Base-by-base conservation (phyloP, 805 yeast species). In the Komagataella phaffii region DNA sequence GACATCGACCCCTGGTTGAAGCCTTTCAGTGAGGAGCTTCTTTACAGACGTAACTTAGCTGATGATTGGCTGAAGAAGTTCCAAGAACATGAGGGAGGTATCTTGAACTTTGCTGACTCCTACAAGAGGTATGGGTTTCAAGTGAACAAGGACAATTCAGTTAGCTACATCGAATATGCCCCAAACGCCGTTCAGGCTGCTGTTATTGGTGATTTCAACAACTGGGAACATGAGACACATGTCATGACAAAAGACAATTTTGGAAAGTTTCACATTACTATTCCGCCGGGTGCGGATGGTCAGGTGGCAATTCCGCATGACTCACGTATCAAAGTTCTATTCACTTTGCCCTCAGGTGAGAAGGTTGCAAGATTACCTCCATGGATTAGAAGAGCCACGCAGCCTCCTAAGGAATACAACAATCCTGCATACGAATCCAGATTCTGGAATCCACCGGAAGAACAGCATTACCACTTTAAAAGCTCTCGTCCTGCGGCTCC, bases 191-290 rank as follows among this genome's bases (percentile, higher is more conserved):
- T 59, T 3, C 70, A 64, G 48, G 96, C 93, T 1, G 75, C 80
- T 51, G 64, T 91, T n/a, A 83, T 87, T 52, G 99, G 99, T 14
- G 98, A 91, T 50, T 91, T 93, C 74, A 91, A 91, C 66, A 62
- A 73, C 55, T 91, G 99, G 99, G 71, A 81, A 57, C 72, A 77
- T 44, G 66, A 67, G 4, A 55, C 73, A 4, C 80, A 85, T 61
- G 71, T 71, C 48, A 70, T 91, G 78, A 55, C 55, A 5, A 77
- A 71, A 59, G 84, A 86, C 60, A 75, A 76, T 45, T 88, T 66
- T 63, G 96, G 96, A 1, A 77, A 79, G 51, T 91, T 91, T 77
- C 60, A 67, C 30, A 70, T 84, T 48, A 68, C 66, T 3, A 63
- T 90, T n/a, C 79, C 84, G 1, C 76, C 89, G 3, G 61, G 50